Conservation (phyloP, 2,329 filamentous ascomycete species). For the Tothia fuscella region DNA sequence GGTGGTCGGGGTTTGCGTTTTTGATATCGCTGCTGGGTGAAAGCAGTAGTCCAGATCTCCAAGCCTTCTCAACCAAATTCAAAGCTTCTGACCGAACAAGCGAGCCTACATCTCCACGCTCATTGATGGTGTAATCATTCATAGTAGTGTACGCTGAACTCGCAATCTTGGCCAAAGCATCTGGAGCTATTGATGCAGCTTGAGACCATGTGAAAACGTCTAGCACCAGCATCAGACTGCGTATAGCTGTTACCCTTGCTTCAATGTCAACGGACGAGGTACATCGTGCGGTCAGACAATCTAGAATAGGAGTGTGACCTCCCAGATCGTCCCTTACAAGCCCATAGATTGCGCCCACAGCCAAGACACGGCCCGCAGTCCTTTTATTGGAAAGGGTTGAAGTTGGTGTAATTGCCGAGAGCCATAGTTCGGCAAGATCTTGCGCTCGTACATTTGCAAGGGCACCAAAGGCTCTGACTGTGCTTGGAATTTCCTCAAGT, state of each 20-base stretch:
- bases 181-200: neutral
- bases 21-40: conserved; percentile 12
- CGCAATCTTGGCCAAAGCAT: neutral
- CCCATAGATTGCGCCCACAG: conserved; percentile 28
- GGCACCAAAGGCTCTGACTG: conserved; percentile 15
- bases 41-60: conserved; percentile 16
- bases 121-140: conserved; percentile 83
- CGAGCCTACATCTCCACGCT: conserved; percentile 81
- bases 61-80: conserved; percentile 44
- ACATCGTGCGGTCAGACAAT: conserved; percentile 25
- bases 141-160: conserved; percentile 35
- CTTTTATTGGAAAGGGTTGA: neutral
- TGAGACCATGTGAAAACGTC: neutral
- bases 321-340: conserved; percentile 1
- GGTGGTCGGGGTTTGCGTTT: too few species aligned
- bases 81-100: conserved; percentile 73
- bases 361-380: conserved; percentile 30
- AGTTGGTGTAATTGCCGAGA: neutral
- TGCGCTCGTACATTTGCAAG: conserved; percentile 10
- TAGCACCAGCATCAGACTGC: conserved; percentile 9
- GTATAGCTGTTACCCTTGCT: conserved; percentile 30
- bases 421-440: conserved; percentile 8
- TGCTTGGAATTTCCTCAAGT: conserved; percentile 19
- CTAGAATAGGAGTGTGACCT: neutral
- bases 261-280: conserved; percentile 29